Conservation (phyloP, 2,329 filamentous ascomycete genomes). For the Beauveria bassiana region DNA sequence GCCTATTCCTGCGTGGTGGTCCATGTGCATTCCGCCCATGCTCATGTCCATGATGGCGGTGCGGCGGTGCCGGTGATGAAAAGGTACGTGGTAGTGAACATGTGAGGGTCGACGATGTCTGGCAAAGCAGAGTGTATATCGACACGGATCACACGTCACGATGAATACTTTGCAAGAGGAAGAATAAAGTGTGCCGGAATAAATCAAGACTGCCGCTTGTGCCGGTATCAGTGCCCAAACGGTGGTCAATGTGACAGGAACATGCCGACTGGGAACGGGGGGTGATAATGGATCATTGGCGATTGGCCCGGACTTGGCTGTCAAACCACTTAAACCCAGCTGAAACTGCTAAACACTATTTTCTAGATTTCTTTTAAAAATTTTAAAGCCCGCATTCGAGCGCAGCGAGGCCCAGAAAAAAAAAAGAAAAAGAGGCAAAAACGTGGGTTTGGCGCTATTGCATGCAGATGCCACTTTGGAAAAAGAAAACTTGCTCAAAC, state of each 20-base stretch:
- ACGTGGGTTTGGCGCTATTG: slow-evolving; percentile 7
- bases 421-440: background rate
- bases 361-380: background rate
- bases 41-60: slow-evolving; percentile 19
- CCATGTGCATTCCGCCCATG: slow-evolving; percentile 23
- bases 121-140: too few species aligned
- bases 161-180: too few species aligned
- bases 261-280: background rate
- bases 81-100: background rate
- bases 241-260: background rate
- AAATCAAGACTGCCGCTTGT: background rate
- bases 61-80: background rate
- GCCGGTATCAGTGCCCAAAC: background rate
- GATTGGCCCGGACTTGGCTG: background rate
- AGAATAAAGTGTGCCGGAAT: background rate
- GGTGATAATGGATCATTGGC: background rate
- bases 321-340: background rate
- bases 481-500: slow-evolving; percentile 31
- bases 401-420: background rate
- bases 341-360: background rate
- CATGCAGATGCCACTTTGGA: slow-evolving; percentile 5
- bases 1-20: slow-evolving; percentile 29
- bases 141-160: too few species aligned
- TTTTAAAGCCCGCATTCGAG: background rate
- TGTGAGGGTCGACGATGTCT: background rate